phyloP scores from a whole-genome alignment of 768 basidiomycete genomes.

The Boletellus ananas region DNA sequence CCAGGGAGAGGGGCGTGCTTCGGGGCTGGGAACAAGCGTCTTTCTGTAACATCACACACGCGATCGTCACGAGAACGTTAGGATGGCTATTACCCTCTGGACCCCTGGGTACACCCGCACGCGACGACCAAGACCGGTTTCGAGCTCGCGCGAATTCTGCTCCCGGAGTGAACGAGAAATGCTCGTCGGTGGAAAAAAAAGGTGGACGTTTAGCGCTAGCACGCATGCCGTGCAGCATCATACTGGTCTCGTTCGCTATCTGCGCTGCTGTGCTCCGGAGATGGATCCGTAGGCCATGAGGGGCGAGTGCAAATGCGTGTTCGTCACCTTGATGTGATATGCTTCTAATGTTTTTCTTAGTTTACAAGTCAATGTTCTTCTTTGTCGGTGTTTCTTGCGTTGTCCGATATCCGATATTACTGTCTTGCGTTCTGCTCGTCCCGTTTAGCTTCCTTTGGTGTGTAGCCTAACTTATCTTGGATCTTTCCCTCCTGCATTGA shows the following conservation, averaged over 20 bases:
- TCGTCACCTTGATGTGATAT: neutral
- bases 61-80: conserved; percentile 14
- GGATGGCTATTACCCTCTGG: conserved; percentile 25
- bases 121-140: neutral
- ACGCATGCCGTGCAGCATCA: conserved; percentile 20
- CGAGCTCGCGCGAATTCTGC: neutral
- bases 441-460: neutral
- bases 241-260: conserved; percentile 27
- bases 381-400: neutral
- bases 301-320: conserved; percentile 1
- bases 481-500: neutral
- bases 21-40: conserved; percentile 5
- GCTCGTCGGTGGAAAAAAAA: conserved; percentile 5
- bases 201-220: neutral
- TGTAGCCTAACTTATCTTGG: neutral
- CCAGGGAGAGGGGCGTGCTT: neutral
- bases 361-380: neutral
- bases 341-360: neutral
- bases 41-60: conserved; percentile 9
- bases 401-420: neutral
- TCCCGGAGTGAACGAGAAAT: neutral
- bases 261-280: conserved; percentile 26
- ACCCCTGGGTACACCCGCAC: neutral
- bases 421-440: neutral
- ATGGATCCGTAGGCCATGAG: conserved; percentile 22